Evolutionary conservation across 1,284 basidiomycete species (phyloP).

Genomic region (Cryptococcus sp.): DNA sequence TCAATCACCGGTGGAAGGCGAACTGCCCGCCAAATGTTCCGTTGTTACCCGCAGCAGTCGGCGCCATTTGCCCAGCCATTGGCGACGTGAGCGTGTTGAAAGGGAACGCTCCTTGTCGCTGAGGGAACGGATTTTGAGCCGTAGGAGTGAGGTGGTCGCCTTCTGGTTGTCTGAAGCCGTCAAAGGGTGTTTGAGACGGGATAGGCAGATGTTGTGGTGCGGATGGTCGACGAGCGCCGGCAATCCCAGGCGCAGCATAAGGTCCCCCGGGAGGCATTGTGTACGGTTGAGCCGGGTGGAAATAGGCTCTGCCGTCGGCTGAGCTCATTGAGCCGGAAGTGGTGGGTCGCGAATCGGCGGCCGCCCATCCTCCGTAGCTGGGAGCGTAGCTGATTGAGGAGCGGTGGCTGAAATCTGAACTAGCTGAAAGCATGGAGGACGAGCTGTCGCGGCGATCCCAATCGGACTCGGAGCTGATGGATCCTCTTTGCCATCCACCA

Average conservation of each 20-base stretch:
- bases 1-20: conserved; percentile 15
- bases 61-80: conserved; percentile 6
- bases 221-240: conserved; percentile 21
- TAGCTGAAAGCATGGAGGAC: conserved; percentile 21
- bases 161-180: conserved; percentile 23
- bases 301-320: conserved; percentile 21
- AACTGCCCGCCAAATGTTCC: conserved; percentile 10
- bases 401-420: conserved; percentile 16
- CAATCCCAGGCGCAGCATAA: not conserved
- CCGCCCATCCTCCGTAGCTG: conserved; percentile 8
- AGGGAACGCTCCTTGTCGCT: conserved; percentile 7
- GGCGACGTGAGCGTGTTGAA: conserved; percentile 19
- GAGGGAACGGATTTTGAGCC: conserved; percentile 32
- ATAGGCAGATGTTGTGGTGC: conserved; percentile 33
- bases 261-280: not conserved
- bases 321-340: conserved; percentile 32
- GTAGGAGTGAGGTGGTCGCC: conserved; percentile 38
- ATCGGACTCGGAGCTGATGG: conserved; percentile 32
- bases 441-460: conserved; percentile 32
- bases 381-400: conserved; percentile 12
- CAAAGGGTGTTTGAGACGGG: conserved; percentile 14
- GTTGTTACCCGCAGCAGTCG: conserved; percentile 1
- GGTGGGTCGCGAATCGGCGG: conserved; percentile 22
- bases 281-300: conserved; percentile 6
- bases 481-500: conserved; percentile 16